phyloP scores from a whole-genome alignment of 805 yeast genomes.

The Candida montana region DNA sequence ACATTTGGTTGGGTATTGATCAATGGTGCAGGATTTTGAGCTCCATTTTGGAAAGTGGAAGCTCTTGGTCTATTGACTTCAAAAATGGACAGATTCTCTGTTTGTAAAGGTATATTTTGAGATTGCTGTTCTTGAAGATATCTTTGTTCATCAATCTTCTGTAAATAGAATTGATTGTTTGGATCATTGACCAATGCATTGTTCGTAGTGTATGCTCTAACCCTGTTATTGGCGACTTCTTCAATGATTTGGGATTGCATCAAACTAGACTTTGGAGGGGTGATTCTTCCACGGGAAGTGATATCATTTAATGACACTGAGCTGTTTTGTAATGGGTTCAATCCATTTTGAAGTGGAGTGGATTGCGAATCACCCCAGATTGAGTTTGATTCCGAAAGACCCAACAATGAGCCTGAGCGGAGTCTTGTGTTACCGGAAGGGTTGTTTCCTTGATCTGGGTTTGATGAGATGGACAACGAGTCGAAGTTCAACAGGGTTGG shows the following conservation, averaged over 20 bases:
- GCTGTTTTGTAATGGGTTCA: conserved; percentile 7
- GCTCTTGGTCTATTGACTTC: conserved; percentile 33
- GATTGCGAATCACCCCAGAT: conserved; percentile 47
- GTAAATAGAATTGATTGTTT: conserved; percentile 12
- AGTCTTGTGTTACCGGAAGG: conserved; percentile 30
- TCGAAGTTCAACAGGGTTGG: conserved; percentile 19
- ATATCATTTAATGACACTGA: conserved; percentile 7
- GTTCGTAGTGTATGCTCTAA: conserved; percentile 24
- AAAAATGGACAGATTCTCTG: conserved; percentile 8
- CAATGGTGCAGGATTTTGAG: conserved; percentile 26
- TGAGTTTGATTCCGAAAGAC: conserved; percentile 37
- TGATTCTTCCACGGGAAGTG: conserved; percentile 13
- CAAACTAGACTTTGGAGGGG: conserved; percentile 16
- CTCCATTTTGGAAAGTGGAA: conserved; percentile 32
- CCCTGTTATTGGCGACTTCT: conserved; percentile 17
- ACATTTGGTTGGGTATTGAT: conserved; percentile 13
- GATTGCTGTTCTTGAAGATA: conserved; percentile 7
- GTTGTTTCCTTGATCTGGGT: conserved; percentile 8
- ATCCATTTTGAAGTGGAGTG: neutral
- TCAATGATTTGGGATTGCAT: conserved; percentile 12
- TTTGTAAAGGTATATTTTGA: conserved; percentile 11
- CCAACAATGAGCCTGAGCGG: conserved; percentile 51
- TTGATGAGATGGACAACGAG: conserved; percentile 16
- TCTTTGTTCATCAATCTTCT: conserved; percentile 11
- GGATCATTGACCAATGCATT: conserved; percentile 20